Evolutionary conservation across 768 basidiomycete species (phyloP).

Genomic region (Tylopilus rubrobrunneus): DNA sequence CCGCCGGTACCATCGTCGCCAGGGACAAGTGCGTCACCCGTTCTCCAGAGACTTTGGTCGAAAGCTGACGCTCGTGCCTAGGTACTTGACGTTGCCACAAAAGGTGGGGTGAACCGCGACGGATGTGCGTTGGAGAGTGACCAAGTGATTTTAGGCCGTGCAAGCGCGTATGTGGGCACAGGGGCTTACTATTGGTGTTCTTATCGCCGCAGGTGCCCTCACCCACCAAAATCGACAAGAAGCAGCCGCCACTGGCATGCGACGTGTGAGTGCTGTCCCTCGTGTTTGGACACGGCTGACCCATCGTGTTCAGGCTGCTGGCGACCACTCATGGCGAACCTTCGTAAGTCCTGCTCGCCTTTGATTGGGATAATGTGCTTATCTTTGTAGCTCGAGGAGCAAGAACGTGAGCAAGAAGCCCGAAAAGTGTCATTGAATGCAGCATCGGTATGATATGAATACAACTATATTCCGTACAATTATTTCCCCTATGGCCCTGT

Average conservation of each 20-base stretch:
- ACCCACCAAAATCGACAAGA: slow-evolving; percentile 48
- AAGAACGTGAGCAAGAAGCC: slow-evolving; percentile 22
- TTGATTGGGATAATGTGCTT: not conserved
- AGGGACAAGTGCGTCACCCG: slow-evolving; percentile 43
- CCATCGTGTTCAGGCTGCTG: slow-evolving; percentile 6
- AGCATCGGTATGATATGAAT: not conserved
- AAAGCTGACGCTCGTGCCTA: not conserved
- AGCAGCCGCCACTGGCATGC: slow-evolving; percentile 24
- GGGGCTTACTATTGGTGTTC: slow-evolving; percentile 70
- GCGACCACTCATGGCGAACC: slow-evolving; percentile 28
- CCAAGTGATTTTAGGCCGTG: slow-evolving; percentile 51
- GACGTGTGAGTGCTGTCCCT: slow-evolving; percentile 16
- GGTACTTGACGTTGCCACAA: slow-evolving; percentile 27
- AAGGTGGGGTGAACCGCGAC: slow-evolving; percentile 15
- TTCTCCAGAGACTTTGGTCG: not conserved
- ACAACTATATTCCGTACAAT: not conserved
- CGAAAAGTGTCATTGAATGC: slow-evolving; percentile 12
- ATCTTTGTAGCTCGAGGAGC: slow-evolving; percentile 24
- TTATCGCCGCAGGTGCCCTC: slow-evolving; percentile 67
- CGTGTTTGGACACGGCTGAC: not conserved
- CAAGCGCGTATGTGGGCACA: slow-evolving; percentile 91
- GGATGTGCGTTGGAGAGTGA: not conserved
- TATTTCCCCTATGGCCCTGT: no score
- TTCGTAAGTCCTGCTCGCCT: slow-evolving; percentile 18
- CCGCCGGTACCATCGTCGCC: no score